Conservation (phyloP, 768 basidiomycete genomes). For the Pulveroboletus sp. region DNA sequence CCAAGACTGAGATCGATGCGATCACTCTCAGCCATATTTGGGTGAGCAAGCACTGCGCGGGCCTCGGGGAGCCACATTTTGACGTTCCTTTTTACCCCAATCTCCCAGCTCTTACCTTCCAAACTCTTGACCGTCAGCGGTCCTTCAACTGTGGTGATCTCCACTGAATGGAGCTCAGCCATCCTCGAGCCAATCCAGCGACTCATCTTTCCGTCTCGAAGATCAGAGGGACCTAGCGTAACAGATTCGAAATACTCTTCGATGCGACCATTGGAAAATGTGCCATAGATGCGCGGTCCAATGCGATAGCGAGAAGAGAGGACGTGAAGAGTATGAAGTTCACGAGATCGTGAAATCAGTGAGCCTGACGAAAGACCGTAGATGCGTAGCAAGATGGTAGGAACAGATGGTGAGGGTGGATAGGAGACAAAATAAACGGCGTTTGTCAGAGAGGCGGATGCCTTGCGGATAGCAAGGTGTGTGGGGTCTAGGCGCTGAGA, state of each 20-base stretch:
- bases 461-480: conserved; percentile 62
- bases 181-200: conserved; percentile 90
- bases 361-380: conserved; percentile 85
- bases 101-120: conserved; percentile 48
- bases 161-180: conserved; percentile 94
- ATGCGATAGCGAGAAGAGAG: conserved; percentile 86
- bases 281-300: conserved; percentile 89
- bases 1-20: conserved; percentile 60
- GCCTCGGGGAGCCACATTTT: conserved; percentile 68
- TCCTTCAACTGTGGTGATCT: conserved; percentile 62
- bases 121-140: conserved; percentile 34
- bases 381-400: conserved; percentile 81
- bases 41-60: conserved; percentile 66
- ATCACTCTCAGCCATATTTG: conserved; percentile 41
- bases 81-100: conserved; percentile 63
- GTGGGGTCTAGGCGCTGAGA: conserved; percentile 40
- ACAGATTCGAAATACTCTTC: conserved; percentile 94
- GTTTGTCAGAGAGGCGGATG: conserved; percentile 92
- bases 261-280: conserved; percentile 91
- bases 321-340: conserved; percentile 83
- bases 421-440: conserved; percentile 95
- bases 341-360: conserved; percentile 83
- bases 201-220: conserved; percentile 72
- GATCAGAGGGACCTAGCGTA: conserved; percentile 70
- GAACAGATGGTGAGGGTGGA: conserved; percentile 40